Evolutionary conservation across 257 asterid species (phyloP).

Genomic region (Nicotiana paniculata): DNA sequence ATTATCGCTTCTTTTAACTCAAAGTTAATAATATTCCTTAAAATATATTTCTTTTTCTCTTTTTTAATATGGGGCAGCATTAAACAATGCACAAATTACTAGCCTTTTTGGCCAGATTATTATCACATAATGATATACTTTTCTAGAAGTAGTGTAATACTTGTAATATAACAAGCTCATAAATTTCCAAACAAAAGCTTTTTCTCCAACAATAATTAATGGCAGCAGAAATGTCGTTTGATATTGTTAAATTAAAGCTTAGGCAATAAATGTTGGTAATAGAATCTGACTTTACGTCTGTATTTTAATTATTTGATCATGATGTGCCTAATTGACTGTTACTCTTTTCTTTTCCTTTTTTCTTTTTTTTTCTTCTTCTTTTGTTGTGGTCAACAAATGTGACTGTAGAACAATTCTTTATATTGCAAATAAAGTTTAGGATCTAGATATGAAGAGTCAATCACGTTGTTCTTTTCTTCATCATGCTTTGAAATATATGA

Average conservation of each 20-base stretch:
- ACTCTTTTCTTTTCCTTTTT: neutral
- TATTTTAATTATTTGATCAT: neutral
- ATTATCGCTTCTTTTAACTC: neutral
- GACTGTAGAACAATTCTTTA: neutral
- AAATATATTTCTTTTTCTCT: too few species aligned
- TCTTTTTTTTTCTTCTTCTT: accelerated
- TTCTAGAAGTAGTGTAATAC: neutral
- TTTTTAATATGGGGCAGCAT: too few species aligned
- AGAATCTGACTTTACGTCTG: neutral
- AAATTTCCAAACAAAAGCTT: neutral
- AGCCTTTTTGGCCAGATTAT: neutral
- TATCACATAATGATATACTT: neutral
- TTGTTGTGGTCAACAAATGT: neutral
- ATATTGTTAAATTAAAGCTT: neutral
- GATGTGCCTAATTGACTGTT: neutral
- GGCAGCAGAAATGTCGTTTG: neutral
- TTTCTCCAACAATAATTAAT: neutral
- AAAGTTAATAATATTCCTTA: neutral
- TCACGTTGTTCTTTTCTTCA: neutral
- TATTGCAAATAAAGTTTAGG: neutral
- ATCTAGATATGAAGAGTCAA: neutral
- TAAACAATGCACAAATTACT: neutral
- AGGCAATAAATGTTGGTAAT: neutral
- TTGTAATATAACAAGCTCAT: neutral
- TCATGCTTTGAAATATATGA: neutral